phyloP scores from a whole-genome alignment of 208 protist species.

The Vickermania ingenoplastis region DNA sequence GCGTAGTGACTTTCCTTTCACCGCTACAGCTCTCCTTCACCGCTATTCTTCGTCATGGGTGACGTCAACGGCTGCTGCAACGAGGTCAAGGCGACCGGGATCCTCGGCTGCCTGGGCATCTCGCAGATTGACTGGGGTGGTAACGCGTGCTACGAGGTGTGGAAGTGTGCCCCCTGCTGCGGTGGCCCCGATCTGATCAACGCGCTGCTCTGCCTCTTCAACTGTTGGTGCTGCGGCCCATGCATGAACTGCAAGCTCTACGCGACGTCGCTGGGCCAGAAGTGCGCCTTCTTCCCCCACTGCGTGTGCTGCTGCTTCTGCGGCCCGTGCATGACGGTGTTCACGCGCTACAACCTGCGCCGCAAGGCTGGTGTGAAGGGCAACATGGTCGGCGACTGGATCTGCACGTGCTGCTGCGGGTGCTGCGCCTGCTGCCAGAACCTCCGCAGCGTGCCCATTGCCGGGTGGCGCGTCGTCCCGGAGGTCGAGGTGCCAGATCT shows the following conservation, averaged over 20 bases:
- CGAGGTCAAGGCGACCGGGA: slow-evolving; percentile 28
- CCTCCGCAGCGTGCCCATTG: slow-evolving; percentile 38
- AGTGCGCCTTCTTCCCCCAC: slow-evolving; percentile 58
- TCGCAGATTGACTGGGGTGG: slow-evolving; percentile 60
- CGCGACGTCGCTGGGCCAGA: slow-evolving; percentile 49
- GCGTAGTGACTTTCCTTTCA: too few relatives aligned
- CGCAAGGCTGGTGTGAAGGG: slow-evolving; percentile 55
- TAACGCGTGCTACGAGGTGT: slow-evolving; percentile 63
- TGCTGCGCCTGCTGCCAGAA: slow-evolving; percentile 71
- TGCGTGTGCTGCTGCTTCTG: slow-evolving; percentile 60
- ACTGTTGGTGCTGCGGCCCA: slow-evolving; percentile 36
- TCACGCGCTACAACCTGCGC: slow-evolving; percentile 81
- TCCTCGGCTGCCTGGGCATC: slow-evolving; percentile 44
- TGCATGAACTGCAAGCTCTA: slow-evolving; percentile 61
- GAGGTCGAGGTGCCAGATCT: slow-evolving; percentile 28
- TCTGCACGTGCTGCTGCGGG: slow-evolving; percentile 56
- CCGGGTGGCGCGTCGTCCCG: slow-evolving; percentile 50
- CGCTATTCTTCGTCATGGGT: background rate
- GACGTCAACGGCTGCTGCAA: background rate
- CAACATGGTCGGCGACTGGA: slow-evolving; percentile 72
- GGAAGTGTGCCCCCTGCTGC: slow-evolving; percentile 58
- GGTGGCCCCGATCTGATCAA: slow-evolving; percentile 36
- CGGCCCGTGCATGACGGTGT: slow-evolving; percentile 22
- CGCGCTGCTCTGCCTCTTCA: slow-evolving; percentile 29
- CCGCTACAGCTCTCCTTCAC: too few relatives aligned